Evolutionary conservation across 2,329 filamentous ascomycete genomes (phyloP), one percentile per base, ranked within the genome.

Genomic region (Nothophaeocryptopus gaeumannii): DNA sequence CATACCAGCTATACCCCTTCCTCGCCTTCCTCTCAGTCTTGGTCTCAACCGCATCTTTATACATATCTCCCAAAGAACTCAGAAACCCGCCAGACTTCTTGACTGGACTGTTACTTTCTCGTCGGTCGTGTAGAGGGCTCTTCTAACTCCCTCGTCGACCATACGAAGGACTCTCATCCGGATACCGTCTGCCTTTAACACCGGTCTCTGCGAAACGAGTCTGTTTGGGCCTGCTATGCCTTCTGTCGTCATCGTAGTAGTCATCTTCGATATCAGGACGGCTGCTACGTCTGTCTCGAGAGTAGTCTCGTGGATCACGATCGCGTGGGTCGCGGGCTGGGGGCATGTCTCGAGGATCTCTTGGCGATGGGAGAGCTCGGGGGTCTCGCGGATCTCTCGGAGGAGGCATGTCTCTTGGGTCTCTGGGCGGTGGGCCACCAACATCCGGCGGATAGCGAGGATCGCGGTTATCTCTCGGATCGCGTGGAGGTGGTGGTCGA

Each of bases 121-220:
- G 20, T 26, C 20, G 20, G 20, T 26, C 20, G 7, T 26, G 7
- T 26, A 7, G 20, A 26, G 20, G 20, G 20, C 20, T 26, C 20
- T 26, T 26, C 20, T 26, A 26, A 26, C 20, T 26, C 20, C 20
- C 20, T 26, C 20, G 20, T 26, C 20, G 20, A 26, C 20, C 20
- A 7, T 26, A 26, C 20, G 20, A 26, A 26, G 20, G 20, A 7
- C 20, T 48, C 14, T 53, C 50, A n/a, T 53, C 50, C 1, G 50
- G 50, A 39, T 53, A 53, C 16, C 45, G 26, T 13, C 50, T 49
- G 8, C 50, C 50, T 38, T 46, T 53, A 1, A 53, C 50, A 12
- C 50, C 50, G 26, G 45, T 49, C 41, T 53, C 50, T 8, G 50
- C 41, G 33, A 53, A 53, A 10, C 50, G 50, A 16, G 50, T 53